phyloP scores from a whole-genome alignment of 2,329 filamentous ascomycete genomes.

The Phaeosphaeriaceae sp. region DNA sequence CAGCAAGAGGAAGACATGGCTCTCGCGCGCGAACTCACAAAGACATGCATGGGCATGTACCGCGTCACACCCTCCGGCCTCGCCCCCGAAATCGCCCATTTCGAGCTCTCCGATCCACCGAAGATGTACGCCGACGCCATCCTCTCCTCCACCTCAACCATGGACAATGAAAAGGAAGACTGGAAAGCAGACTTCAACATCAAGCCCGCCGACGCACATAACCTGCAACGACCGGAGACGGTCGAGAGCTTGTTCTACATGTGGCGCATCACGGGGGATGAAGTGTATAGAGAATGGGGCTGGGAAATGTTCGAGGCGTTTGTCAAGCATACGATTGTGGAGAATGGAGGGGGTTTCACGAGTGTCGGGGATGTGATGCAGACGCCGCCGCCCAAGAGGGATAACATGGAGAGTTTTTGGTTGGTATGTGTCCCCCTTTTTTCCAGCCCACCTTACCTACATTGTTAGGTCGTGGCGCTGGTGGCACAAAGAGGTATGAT shows the following conservation, averaged over 20 bases:
- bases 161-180: constrained; percentile 56
- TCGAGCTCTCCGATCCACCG: constrained; percentile 76
- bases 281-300: constrained; percentile 91
- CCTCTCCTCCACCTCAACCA: constrained; percentile 53
- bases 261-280: constrained; percentile 95
- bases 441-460: neutral
- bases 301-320: constrained; percentile 99
- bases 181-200: constrained; percentile 85
- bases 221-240: constrained; percentile 93
- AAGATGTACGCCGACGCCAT: constrained; percentile 61
- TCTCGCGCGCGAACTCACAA: constrained; percentile 88
- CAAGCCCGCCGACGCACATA: constrained; percentile 84
- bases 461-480: too few relatives aligned
- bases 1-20: constrained; percentile 86
- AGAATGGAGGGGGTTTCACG: constrained; percentile 81
- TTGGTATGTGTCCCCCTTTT: constrained; percentile 62
- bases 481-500: too few relatives aligned
- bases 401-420: constrained; percentile 99
- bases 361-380: constrained; percentile 77
- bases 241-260: constrained; percentile 98
- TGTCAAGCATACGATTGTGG: constrained; percentile 81
- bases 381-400: constrained; percentile 73
- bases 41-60: constrained; percentile 99
- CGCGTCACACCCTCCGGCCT: constrained; percentile 87
- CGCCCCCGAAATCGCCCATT: constrained; percentile 94